Base-by-base conservation (phyloP, 345 rosid genomes). In the Hirschfeldia incana region DNA sequence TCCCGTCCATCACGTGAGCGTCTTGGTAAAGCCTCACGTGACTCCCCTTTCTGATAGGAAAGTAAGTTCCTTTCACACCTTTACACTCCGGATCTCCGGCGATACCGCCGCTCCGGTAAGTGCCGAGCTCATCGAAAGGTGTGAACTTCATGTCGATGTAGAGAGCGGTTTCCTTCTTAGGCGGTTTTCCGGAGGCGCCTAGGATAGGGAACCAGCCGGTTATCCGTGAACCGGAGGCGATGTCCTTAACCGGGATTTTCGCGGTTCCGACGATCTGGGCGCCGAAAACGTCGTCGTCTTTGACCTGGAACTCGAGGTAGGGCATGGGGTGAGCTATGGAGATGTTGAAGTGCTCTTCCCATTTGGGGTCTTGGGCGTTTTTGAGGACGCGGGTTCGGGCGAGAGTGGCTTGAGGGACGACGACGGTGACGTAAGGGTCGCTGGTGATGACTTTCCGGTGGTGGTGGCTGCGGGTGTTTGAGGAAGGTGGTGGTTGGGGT, bases 211-310 rank as follows among this genome's bases (percentile, higher is more conserved):
- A 89, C 94, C 97, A 89, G 10, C 60, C 84, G 17, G 67, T 16
- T 9, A 93, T 85, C 5, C 2, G 42, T 70, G 86, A 75, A 0
- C 88, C 90, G 13, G 83, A 17, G 10, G 82, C 88, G 49, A 95
- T 58, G 0, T 70, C 30, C 12, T 8, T 26, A 4, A 87, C 97
- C 0, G 93, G 82, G 69, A 95, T 83, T 59, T 86, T 88, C 9
- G 80, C 85, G 0, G 65, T 28, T 1, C 99, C 98, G 4, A 95
- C 87, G 12, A 87, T 33, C 68, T 95, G 89, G 4, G 94, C 86
- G 9, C 99, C 98, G 69, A 95, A 93, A 0, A 89, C 65, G 67
- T 95, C 97, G 30, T 95, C 82, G 72, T 95, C 99, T 58, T 93
- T 93, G 49, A 95, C 93, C 59, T 85, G 89, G 75, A 95, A 85